phyloP scores from a whole-genome alignment of 2,329 filamentous ascomycete genomes.

The Pestalotiopsis sp. region DNA sequence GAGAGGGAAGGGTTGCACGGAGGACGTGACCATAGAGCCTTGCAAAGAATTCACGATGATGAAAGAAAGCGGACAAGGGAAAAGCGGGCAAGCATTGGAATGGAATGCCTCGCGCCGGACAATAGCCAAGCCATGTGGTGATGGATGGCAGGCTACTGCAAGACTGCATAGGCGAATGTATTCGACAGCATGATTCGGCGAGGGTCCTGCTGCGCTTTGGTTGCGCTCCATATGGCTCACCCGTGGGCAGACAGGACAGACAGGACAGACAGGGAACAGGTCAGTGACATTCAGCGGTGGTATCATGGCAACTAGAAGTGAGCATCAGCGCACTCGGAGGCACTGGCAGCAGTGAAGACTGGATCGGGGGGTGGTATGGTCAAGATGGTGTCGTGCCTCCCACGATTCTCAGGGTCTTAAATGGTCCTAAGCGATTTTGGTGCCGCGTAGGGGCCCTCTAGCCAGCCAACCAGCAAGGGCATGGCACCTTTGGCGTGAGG shows the following conservation, averaged over 20 bases:
- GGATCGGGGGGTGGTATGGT: not conserved
- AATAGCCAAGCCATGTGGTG: conserved; percentile 13
- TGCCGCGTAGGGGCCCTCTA: conserved; percentile 12
- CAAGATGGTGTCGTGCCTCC: conserved; percentile 1
- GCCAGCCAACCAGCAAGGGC: conserved; percentile 12
- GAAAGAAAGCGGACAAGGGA: not conserved
- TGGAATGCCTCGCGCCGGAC: not conserved
- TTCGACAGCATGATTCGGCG: conserved; percentile 5
- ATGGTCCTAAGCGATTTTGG: conserved; percentile 14
- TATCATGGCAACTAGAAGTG: not conserved
- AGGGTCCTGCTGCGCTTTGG: conserved; percentile 1
- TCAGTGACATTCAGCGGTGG: not conserved
- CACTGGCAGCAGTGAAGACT: not conserved
- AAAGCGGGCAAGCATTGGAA: not conserved
- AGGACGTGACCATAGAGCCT: not conserved
- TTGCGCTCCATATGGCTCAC: not conserved
- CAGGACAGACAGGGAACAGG: too few relatives aligned
- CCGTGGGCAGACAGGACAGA: not conserved
- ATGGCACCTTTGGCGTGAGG: conserved; percentile 14
- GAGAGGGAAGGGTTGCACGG: not conserved
- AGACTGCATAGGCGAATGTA: conserved; percentile 15
- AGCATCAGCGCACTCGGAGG: not conserved
- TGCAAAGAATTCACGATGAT: not conserved
- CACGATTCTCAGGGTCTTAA: conserved; percentile 24
- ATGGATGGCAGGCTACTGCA: conserved; percentile 14